These are phyloP conservation scores for Neckera pumila DNA, from an alignment of 225 moss, liverwort and hornwort species.

Conservation along the genomic window DNA sequence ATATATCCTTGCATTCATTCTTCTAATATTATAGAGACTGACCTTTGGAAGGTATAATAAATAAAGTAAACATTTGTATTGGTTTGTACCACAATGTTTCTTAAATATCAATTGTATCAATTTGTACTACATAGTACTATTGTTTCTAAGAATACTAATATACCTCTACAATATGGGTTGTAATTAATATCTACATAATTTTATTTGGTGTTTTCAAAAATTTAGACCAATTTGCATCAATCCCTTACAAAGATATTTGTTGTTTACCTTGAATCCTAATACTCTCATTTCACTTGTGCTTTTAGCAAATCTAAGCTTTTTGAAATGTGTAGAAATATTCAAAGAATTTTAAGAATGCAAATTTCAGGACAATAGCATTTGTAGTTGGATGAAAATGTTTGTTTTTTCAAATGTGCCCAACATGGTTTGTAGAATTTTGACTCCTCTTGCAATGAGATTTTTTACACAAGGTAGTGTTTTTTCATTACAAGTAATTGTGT, in stretches of 20 bases:
- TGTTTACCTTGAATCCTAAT: background rate
- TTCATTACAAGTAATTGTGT: background rate
- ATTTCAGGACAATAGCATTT: background rate
- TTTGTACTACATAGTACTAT: fast-evolving
- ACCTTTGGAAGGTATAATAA: background rate
- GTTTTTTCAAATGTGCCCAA: fast-evolving
- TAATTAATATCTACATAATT: background rate
- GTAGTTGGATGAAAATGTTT: too few species aligned
- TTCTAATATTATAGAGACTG: fast-evolving
- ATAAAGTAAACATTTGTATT: background rate
- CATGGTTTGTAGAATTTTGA: background rate
- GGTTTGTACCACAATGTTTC: fast-evolving
- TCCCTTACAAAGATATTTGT: background rate
- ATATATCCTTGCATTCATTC: background rate
- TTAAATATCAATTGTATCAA: background rate
- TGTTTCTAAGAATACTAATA: background rate
- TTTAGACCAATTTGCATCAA: background rate
- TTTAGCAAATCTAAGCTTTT: background rate
- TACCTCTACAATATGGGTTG: fast-evolving
- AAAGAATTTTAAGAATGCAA: fast-evolving
- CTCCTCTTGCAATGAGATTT: background rate
- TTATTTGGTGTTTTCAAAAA: background rate
- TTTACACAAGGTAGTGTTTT: fast-evolving
- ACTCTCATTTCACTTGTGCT: background rate
- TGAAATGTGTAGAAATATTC: too few species aligned